A percentile compares a stretch with the other conserved stretches of the same genome.
These are phyloP conservation scores for Naganishia albida DNA, from an alignment of 1,284 basidiomycete genomes.

Conservation along the genomic window DNA sequence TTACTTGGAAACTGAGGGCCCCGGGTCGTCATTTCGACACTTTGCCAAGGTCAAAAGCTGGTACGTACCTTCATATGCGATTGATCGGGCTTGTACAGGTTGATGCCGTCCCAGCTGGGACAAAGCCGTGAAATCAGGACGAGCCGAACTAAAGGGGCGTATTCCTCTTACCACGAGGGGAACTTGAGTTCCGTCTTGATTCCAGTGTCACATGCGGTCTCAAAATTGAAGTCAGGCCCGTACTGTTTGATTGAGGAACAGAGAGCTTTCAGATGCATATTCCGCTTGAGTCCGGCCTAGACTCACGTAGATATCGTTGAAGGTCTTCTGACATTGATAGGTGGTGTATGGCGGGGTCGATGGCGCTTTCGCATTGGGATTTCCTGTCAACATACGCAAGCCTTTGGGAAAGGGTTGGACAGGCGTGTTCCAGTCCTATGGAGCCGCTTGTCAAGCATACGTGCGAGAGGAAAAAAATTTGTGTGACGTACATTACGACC, in stretches of 20 bases:
- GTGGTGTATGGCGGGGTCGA: slow-evolving; percentile 17
- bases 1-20: slow-evolving; percentile 9
- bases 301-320: slow-evolving; percentile 20
- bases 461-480: neutral
- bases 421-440: slow-evolving; percentile 17
- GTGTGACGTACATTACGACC: slow-evolving; percentile 25
- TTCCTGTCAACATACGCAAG: slow-evolving; percentile 40
- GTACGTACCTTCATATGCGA: slow-evolving; percentile 38
- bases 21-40: neutral
- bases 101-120: slow-evolving; percentile 55
- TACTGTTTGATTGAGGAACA: neutral
- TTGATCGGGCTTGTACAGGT: slow-evolving; percentile 44
- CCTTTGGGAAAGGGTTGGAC: slow-evolving; percentile 29
- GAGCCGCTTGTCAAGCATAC: no score
- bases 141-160: neutral
- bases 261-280: neutral
- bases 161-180: slow-evolving; percentile 16
- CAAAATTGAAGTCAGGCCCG: slow-evolving; percentile 30
- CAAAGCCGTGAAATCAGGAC: neutral
- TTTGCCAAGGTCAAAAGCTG: no score
- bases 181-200: slow-evolving; percentile 50
- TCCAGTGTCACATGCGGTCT: slow-evolving; percentile 41
- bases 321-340: slow-evolving; percentile 19
- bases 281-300: no score
- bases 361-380: slow-evolving; percentile 14